Percentiles rank a stretch among this genome's conserved stretches.
Evolutionary conservation across 495 filamentous ascomycete species (phyloP).

Genomic region (Penicillium coprophilum): DNA sequence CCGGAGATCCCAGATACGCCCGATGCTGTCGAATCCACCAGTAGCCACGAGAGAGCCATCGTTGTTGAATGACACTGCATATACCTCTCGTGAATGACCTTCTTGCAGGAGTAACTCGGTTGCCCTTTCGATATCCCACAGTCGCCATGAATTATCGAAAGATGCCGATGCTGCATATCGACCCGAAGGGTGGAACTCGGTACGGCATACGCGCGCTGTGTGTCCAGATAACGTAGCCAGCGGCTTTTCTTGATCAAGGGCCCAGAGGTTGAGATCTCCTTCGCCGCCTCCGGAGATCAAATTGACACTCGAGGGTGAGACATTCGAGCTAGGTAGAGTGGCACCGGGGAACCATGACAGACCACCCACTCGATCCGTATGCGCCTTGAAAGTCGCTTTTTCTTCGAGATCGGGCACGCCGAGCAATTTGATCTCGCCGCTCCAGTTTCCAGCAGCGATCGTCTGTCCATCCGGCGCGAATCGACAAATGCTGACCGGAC

Average conservation of each 20-base stretch:
- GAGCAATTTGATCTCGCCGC: constrained; percentile 80
- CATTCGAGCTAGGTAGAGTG: constrained; percentile 65
- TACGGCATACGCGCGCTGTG: constrained; percentile 79
- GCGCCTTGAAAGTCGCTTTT: constrained; percentile 70
- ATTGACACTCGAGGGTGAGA: constrained; percentile 75
- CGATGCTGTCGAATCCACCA: constrained; percentile 89
- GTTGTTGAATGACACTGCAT: constrained; percentile 79
- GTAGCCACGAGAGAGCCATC: constrained; percentile 90
- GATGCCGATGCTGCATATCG: constrained; percentile 89
- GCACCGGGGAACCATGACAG: constrained; percentile 85
- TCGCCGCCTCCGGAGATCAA: constrained; percentile 90
- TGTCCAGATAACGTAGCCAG: constrained; percentile 83
- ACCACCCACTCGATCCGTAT: constrained; percentile 84
- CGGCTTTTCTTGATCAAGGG: constrained; percentile 77
- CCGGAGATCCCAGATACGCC: constrained; percentile 94
- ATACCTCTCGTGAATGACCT: constrained; percentile 91
- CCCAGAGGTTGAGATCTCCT: constrained; percentile 88
- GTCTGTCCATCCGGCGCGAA: constrained; percentile 84
- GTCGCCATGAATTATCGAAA: constrained; percentile 92
- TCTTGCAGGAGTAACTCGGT: constrained; percentile 88
- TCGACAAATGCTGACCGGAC: constrained; percentile 84
- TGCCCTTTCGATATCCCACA: constrained; percentile 89
- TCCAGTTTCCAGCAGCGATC: constrained; percentile 89
- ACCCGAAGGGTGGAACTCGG: constrained; percentile 94
- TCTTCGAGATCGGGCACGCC: constrained; percentile 79